phyloP scores from a whole-genome alignment of 2,329 filamentous ascomycete genomes.

The Canariomyces notabilis region DNA sequence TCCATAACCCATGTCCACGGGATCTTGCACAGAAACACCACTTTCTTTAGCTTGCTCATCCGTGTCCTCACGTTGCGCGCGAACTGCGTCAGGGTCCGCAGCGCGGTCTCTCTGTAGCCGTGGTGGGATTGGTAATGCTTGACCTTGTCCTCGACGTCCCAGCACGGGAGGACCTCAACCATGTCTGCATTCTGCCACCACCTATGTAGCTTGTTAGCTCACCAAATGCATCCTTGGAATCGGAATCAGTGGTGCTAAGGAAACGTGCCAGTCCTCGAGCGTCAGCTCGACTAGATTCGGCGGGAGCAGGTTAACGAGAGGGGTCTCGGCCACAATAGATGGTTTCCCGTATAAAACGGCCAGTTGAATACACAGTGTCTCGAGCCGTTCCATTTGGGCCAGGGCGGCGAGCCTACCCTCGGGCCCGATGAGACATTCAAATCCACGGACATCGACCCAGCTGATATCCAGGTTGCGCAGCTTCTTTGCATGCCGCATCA shows the following conservation, averaged over 20 bases:
- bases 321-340: constrained; percentile 8
- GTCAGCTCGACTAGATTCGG: constrained; percentile 25
- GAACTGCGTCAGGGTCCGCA: constrained; percentile 20
- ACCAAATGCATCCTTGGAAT: too few species aligned
- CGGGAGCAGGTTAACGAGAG: constrained; percentile 23
- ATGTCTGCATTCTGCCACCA: constrained; percentile 24
- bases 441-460: constrained; percentile 24
- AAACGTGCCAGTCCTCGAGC: constrained; percentile 24
- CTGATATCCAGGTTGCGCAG: constrained; percentile 25
- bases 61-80: constrained; percentile 16
- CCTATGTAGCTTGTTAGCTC: neutral
- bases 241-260: neutral
- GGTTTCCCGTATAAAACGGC: constrained; percentile 20
- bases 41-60: constrained; percentile 18
- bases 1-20: constrained; percentile 25
- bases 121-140: constrained; percentile 19
- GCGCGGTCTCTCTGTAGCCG: constrained; percentile 19
- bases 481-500: constrained; percentile 17
- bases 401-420: constrained; percentile 24
- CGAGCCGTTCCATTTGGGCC: constrained; percentile 17
- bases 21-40: constrained; percentile 22
- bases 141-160: constrained; percentile 15
- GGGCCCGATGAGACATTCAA: constrained; percentile 20
- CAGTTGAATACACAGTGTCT: constrained; percentile 25
- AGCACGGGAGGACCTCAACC: constrained; percentile 15